Percentiles rank a stretch among this genome's conserved stretches.
These are phyloP conservation scores for Fusarium vanettenii DNA, from an alignment of 2,329 filamentous ascomycete species.

Conservation along the genomic window DNA sequence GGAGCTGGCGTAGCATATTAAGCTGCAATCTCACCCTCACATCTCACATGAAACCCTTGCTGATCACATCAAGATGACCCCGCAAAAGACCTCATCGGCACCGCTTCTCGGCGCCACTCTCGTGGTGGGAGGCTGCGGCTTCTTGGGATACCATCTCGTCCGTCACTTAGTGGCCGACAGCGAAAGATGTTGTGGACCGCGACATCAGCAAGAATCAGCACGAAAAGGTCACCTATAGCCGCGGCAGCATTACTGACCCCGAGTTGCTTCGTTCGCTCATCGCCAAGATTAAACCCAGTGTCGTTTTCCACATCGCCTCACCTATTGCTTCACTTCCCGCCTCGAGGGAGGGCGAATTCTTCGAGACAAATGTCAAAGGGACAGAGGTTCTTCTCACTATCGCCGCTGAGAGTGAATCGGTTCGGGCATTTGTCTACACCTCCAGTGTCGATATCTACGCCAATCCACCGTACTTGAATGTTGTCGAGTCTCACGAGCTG, in stretches of 20 bases:
- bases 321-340: slow-evolving; percentile 41
- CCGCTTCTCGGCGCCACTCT: not conserved
- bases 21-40: not conserved
- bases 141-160: slow-evolving; percentile 49
- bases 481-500: slow-evolving; percentile 41
- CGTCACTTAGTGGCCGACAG: slow-evolving; percentile 38
- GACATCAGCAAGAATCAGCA: slow-evolving; percentile 39
- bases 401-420: slow-evolving; percentile 28
- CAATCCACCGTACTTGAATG: slow-evolving; percentile 35
- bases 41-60: not conserved
- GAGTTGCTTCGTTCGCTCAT: slow-evolving; percentile 27
- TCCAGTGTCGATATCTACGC: slow-evolving; percentile 46
- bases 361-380: slow-evolving; percentile 47
- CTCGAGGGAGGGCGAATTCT: slow-evolving; percentile 26
- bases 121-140: slow-evolving; percentile 50
- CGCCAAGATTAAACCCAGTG: slow-evolving; percentile 36
- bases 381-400: slow-evolving; percentile 44
- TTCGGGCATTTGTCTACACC: slow-evolving; percentile 48
- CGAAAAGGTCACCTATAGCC: slow-evolving; percentile 38
- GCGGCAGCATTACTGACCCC: slow-evolving; percentile 42
- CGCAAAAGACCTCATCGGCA: not conserved
- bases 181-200: slow-evolving; percentile 45
- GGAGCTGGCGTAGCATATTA: not conserved
- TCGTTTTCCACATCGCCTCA: slow-evolving; percentile 49
- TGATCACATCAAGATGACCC: not conserved